Evolutionary conservation across 2,329 filamentous ascomycete species (phyloP), one percentile per base, ranked within the genome.

Genomic region (Penicillium sp.): DNA sequence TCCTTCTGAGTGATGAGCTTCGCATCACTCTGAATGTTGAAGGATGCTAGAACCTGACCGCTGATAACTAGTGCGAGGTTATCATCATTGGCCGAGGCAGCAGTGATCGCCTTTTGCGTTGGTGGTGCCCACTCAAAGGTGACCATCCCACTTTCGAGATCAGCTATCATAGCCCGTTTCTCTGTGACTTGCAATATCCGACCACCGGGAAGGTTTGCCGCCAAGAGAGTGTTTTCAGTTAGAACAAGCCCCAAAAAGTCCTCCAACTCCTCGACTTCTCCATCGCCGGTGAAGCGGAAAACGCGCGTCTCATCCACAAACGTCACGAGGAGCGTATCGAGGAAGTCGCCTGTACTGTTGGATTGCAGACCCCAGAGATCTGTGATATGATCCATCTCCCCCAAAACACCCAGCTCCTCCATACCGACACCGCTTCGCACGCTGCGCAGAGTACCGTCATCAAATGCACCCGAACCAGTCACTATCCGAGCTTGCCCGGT

Each of bases 401-500:
- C 87, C 7, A 97, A 73, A 4, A 91, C 77, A 16, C 89, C 91
- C 13, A 90, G 72, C 46, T 96, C 89, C 64, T 96, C 89, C 42
- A 97, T 78, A 0, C 90, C 90, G 41, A 98, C 90, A 40, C 93
- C 94, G 64, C 91, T 97, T 44, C 93, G 80, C 18, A 98, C 88
- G 63, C 89, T 95, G 50, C 93, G 78, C 43, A 98, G 71, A 46
- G 86, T 91, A 14, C 93, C 93, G 60, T 95, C 89, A 54, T 87
- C 84, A 63, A 88, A 93, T 0, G 87, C 89, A 23, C 93, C 93
- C 45, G 90, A 96, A 0, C 89, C 91, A 2, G 91, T 90, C 9
- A 98, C 89, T 50, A 98, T 87, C 31, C 90, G 81, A 37, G 93
- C 90, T 69, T 98, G 91, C 0, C 93, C 93, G 0, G 91, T 95